These are phyloP conservation scores for Globisporangium uncinulatum DNA, from an alignment of 352 stramenopile species.

Conservation along the genomic window DNA sequence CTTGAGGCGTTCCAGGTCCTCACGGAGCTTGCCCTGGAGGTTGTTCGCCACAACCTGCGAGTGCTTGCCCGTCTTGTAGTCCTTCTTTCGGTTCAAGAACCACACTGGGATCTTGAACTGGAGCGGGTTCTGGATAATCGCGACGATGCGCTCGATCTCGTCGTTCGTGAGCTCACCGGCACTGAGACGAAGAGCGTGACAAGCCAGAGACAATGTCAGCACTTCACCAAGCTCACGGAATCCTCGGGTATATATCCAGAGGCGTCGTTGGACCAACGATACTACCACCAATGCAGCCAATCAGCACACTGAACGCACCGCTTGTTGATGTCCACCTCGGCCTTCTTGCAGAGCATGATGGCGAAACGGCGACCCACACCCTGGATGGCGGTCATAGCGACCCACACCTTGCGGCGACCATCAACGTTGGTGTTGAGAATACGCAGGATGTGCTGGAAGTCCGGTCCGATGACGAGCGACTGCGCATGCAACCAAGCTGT, in stretches of 20 bases:
- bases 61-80: constrained; percentile 99
- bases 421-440: constrained; percentile 99
- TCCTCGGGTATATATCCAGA: background rate
- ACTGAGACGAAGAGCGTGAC: constrained; percentile 16
- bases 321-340: constrained; percentile 99
- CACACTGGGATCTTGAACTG: constrained; percentile 99
- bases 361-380: constrained; percentile 84
- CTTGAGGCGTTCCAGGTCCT: constrained; percentile 99
- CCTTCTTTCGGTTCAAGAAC: constrained; percentile 99
- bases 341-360: constrained; percentile 99
- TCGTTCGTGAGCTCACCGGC: constrained; percentile 98
- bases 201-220: background rate
- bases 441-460: constrained; percentile 99
- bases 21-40: constrained; percentile 97
- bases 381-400: constrained; percentile 81
- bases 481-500: constrained; percentile 15
- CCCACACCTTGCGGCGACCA: constrained; percentile 93
- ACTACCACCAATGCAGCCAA: too few species aligned
- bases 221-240: background rate
- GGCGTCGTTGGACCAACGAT: too few species aligned
- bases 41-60: constrained; percentile 98
- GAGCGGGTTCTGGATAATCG: constrained; percentile 99
- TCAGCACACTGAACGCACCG: constrained; percentile 30
- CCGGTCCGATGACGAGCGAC: constrained; percentile 90
- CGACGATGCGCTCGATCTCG: constrained; percentile 99